Percentiles rank a stretch among this genome's conserved stretches.
Conservation (phyloP, 2,329 filamentous ascomycete species). For the Ambrosiella xylebori region DNA sequence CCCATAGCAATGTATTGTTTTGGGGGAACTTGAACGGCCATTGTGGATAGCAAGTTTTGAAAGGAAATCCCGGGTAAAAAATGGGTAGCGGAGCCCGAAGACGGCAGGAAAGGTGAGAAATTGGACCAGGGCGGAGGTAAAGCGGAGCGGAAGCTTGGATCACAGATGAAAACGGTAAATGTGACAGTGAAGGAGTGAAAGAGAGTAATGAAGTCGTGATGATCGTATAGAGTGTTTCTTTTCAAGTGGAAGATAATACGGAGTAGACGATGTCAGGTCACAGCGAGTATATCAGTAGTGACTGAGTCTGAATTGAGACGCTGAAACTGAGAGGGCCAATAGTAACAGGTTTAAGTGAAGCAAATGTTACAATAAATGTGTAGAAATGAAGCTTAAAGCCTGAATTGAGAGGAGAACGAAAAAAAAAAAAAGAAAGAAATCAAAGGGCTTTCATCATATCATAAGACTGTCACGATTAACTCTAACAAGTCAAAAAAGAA, state of each 20-base stretch:
- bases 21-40: slow-evolving; percentile 13
- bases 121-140: not conserved
- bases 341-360: no score
- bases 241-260: not conserved
- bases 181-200: not conserved
- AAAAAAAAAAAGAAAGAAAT: slow-evolving; percentile 4
- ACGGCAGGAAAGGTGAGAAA: not conserved
- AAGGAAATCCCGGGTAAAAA: not conserved
- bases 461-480: not conserved
- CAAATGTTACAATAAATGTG: no score
- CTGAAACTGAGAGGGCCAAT: no score
- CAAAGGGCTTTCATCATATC: not conserved
- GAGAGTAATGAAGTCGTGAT: not conserved
- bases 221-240: not conserved
- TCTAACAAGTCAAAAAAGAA: not conserved
- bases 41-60: slow-evolving; percentile 13
- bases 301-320: not conserved
- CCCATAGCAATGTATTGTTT: slow-evolving; percentile 26
- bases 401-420: not conserved
- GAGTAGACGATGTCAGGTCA: not conserved
- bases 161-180: not conserved
- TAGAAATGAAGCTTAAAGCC: no score
- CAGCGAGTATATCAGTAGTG: not conserved
- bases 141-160: slow-evolving; percentile 1
- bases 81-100: not conserved